Evolutionary conservation across 2,329 filamentous ascomycete genomes (phyloP), one percentile per base, ranked within the genome.

Genomic region (Fusarium sarcochroum): DNA sequence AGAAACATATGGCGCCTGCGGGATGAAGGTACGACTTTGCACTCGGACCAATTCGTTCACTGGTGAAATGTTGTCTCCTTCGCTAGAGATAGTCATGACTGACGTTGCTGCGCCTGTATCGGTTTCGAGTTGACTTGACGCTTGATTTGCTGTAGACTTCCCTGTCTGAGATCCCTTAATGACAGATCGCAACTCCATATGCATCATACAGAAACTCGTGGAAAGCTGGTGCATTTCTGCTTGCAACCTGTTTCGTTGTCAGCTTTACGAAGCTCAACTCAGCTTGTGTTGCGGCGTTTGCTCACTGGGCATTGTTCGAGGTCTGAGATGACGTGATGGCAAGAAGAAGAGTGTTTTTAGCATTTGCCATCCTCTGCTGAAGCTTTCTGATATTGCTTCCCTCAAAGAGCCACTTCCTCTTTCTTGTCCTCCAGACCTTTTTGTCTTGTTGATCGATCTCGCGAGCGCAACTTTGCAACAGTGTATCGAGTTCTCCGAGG

Each of bases 321-420:
- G 15, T n/a, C 1, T n/a, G 23, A 1, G 49, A 38, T 2, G 40
- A 64, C 6, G 44, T 57, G 8, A 69, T 21, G 1, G 48, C 64
- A 13, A 68, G 47, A 27, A 52, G 35, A 1, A 69, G 44, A 32
- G 23, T 65, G 1, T 20, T 8, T 6, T 65, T 65, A 1, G 60
- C 48, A 21, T 61, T 47, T 5, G 1, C 2, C 56, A 59, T 45
- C 2, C 54, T 61, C 10, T 55, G 46, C 7, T 52, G 42, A 5
- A 69, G 66, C 15, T 65, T 65, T 5, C 37, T 47, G 30, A 69
- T 55, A 14, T 42, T 56, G 18, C 41, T 15, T 20, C 37, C 50
- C 10, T 65, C 40, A 5, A 38, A 13, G 2, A 68, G n/a, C 66
- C 66, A 69, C 7, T 38, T 69, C 13, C 37, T 46, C 34, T 62